Evolutionary conservation across 2,329 filamentous ascomycete species (phyloP).

Genomic region (Coniochaeta sp.): DNA sequence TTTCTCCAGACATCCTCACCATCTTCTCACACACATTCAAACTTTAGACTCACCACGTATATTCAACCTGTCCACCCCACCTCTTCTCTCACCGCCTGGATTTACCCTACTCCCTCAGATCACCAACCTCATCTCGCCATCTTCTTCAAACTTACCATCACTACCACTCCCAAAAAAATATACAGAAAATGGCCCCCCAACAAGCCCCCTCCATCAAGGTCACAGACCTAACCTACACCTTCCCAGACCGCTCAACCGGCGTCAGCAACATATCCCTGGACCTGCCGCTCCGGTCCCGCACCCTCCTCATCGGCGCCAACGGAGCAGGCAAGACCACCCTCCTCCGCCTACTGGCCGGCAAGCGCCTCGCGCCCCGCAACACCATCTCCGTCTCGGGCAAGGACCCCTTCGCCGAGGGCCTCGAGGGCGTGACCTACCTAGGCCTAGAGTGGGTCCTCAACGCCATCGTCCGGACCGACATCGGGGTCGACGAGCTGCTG

Average conservation of each 20-base stretch:
- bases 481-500: conserved; percentile 81
- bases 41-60: background rate
- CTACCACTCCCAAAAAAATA: too few species aligned
- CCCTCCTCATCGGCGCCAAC: conserved; percentile 90
- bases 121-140: too few species aligned
- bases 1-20: background rate
- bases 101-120: background rate
- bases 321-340: conserved; percentile 96
- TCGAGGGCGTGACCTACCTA: conserved; percentile 94
- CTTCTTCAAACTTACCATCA: too few species aligned
- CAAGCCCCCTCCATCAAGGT: conserved; percentile 59
- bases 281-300: conserved; percentile 76
- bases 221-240: conserved; percentile 74
- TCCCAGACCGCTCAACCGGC: conserved; percentile 78
- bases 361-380: conserved; percentile 74
- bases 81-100: background rate
- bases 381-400: conserved; percentile 72
- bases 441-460: conserved; percentile 98
- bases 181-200: conserved; percentile 21
- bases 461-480: conserved; percentile 90
- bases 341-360: conserved; percentile 87
- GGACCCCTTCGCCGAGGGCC: conserved; percentile 83
- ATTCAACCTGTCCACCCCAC: background rate
- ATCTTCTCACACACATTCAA: background rate
- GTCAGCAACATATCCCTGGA: conserved; percentile 65